Evolutionary conservation across 2,329 filamentous ascomycete genomes (phyloP), one percentile per base, ranked within the genome.

Genomic region (Gyromitra esculenta): DNA sequence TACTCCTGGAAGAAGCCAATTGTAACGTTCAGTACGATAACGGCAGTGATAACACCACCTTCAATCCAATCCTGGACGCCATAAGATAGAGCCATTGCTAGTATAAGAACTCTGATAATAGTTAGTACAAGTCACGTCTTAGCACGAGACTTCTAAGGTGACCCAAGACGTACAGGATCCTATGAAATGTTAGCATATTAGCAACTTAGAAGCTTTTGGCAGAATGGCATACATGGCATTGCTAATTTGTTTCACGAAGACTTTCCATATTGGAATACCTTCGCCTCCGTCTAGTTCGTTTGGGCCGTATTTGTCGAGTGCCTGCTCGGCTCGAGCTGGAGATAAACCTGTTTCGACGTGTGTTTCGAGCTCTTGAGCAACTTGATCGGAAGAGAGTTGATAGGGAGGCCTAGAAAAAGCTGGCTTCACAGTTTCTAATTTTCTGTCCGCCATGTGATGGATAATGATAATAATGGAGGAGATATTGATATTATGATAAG

Each of bases 241-340:
- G 82, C 90, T 88, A 25, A 93, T 83, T 82, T 94, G 91, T 80
- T 91, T 90, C 74, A 91, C 84, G 60, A 94, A 84, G 54, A 94
- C 92, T 80, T 90, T 94, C 81, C 90, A 86, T 91, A 90, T 87
- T 81, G 87, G 88, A 62, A 94, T 89, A 37, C 88, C 88, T 37
- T 87, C 89, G 21, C 87, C 90, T 21, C 92, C 88, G 57, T 92
- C 89, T 21, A 94, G 86, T 81, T 92, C 90, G 84, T 94, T 94
- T 18, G 83, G 85, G 64, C 91, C 90, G 81, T 91, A 89, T 75
- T 87, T 85, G 25, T 87, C 83, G 72, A 89, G 86, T 31, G 91
- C 85, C 72, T 88, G 83, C 66, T 86, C 82, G 25, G 91, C 91
- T 81, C 91, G 88, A 7, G 84, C 82, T 15, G 87, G 86, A 8